Evolutionary conservation across 1,284 basidiomycete genomes (phyloP).

Genomic region (Ceratobasidium sp.): DNA sequence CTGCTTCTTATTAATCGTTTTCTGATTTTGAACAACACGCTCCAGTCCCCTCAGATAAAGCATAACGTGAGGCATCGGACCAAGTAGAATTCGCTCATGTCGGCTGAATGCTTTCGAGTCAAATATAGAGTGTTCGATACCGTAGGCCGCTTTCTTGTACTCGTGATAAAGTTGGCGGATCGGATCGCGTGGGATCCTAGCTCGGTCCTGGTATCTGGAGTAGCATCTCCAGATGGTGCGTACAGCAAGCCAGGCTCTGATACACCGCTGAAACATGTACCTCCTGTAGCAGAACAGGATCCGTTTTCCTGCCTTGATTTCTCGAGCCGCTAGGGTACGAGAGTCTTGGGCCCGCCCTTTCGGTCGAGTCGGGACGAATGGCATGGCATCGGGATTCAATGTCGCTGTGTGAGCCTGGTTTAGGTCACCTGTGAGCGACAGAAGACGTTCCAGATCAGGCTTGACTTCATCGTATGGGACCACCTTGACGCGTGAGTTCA

Average conservation of each 20-base stretch:
- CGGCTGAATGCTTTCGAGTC: background rate
- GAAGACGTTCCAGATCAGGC: background rate
- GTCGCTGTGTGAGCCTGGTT: background rate
- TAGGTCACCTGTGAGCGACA: conserved; percentile 7
- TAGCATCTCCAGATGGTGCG: conserved; percentile 20
- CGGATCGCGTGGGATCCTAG: background rate
- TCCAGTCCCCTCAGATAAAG: conserved; percentile 19
- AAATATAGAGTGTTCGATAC: background rate
- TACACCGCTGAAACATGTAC: background rate
- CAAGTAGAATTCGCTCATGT: conserved; percentile 13
- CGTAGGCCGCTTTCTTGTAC: conserved; percentile 25
- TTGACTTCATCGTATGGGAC: background rate
- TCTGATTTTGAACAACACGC: conserved; percentile 4
- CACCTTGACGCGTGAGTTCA: background rate
- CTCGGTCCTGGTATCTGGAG: background rate
- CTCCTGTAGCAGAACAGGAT: conserved; percentile 25
- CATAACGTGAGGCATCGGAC: conserved; percentile 23
- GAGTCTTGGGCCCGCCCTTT: background rate
- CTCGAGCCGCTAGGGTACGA: background rate
- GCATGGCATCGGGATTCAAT: background rate
- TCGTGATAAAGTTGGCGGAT: conserved; percentile 12
- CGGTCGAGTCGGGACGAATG: background rate
- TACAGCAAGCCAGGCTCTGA: background rate
- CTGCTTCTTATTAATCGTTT: conserved; percentile 10
- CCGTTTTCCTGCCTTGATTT: background rate